Conservation (phyloP, 441 rosid genomes). For the Erodium moschatum region DNA sequence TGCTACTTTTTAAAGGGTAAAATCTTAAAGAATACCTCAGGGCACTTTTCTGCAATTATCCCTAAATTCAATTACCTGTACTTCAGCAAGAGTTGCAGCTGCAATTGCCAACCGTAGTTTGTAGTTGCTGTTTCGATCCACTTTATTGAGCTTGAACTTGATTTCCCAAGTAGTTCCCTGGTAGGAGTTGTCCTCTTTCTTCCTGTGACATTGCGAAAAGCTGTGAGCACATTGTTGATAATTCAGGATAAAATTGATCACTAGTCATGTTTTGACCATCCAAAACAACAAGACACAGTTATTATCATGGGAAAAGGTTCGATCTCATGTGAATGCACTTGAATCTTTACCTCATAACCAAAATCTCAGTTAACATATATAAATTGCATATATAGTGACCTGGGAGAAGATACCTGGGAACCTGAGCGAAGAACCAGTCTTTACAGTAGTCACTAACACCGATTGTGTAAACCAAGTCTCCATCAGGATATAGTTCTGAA, state of each 20-base stretch:
- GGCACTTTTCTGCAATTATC: no score
- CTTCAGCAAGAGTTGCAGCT: constrained; percentile 79
- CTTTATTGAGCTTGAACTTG: constrained; percentile 48
- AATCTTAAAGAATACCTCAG: no score
- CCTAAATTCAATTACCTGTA: constrained; percentile 41
- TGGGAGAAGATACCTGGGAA: constrained; percentile 22
- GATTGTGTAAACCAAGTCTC: constrained; percentile 42
- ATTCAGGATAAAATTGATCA: no score
- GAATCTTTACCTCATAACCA: neutral
- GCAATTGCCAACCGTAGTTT: constrained; percentile 75
- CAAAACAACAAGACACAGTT: no score
- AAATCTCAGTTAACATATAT: neutral
- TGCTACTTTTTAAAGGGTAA: no score
- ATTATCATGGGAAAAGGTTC: no score
- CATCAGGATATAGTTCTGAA: constrained; percentile 40
- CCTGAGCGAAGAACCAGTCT: constrained; percentile 58
- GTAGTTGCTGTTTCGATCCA: constrained; percentile 37
- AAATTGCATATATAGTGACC: neutral
- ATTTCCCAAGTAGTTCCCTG: constrained; percentile 79
- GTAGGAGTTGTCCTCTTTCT: constrained; percentile 41
- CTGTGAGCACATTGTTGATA: no score
- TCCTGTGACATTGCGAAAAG: constrained; percentile 27
- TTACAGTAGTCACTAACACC: constrained; percentile 38
- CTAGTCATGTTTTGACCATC: no score
- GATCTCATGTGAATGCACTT: neutral